Evolutionary conservation across 345 rosid genomes (phyloP).

Genomic region (Firmiana major): DNA sequence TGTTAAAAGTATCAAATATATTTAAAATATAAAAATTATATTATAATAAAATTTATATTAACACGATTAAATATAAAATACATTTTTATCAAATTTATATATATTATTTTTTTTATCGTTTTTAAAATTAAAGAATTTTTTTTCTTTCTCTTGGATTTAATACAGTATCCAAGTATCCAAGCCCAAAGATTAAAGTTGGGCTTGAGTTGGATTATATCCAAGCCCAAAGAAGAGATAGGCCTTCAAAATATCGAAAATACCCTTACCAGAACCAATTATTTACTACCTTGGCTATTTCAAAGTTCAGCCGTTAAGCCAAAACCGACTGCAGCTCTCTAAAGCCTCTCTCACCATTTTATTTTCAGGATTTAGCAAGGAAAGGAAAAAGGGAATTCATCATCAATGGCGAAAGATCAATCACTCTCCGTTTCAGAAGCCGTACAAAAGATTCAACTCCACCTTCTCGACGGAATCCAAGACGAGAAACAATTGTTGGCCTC

Average conservation of each 20-base stretch:
- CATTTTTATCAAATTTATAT: too few species aligned
- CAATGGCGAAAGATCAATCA: constrained; percentile 34
- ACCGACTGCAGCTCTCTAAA: neutral
- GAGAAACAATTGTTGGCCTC: constrained; percentile 63
- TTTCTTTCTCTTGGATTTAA: too few species aligned
- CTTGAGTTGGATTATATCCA: neutral
- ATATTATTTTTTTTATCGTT: too few species aligned
- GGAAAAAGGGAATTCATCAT: neutral
- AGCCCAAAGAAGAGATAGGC: neutral
- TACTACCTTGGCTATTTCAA: neutral
- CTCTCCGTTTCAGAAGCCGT: constrained; percentile 49
- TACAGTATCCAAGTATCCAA: too few species aligned
- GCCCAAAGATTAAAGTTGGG: neutral
- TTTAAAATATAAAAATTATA: too few species aligned
- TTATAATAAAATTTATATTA: too few species aligned
- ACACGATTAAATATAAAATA: too few species aligned
- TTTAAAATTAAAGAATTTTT: too few species aligned
- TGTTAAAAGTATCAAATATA: too few species aligned
- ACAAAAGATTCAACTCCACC: constrained; percentile 53
- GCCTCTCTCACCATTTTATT: too few species aligned
- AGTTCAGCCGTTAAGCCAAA: neutral
- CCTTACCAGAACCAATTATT: neutral
- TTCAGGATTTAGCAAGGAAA: too few species aligned
- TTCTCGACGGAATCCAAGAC: constrained; percentile 54
- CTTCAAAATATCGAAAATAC: neutral